phyloP scores from a whole-genome alignment of 345 rosid genomes.

The Toxicodendron radicans region DNA sequence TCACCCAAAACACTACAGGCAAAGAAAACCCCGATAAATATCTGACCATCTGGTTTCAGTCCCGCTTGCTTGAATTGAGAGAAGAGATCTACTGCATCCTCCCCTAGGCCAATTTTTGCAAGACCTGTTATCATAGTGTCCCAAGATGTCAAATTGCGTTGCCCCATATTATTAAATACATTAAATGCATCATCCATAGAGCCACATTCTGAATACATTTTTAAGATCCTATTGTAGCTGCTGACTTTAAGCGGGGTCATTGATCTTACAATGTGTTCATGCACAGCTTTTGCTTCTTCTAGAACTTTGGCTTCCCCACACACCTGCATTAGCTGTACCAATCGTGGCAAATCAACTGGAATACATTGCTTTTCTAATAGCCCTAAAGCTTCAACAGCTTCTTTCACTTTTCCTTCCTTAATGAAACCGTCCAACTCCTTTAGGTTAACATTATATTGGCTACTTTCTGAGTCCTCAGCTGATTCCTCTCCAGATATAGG shows the following conservation, averaged over 20 bases:
- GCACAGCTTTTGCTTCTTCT: constrained; percentile 62
- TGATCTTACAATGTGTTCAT: constrained; percentile 40
- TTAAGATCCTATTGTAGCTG: constrained; percentile 47
- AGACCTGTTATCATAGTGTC: constrained; percentile 61
- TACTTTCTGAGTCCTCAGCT: constrained; percentile 25
- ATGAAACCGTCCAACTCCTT: constrained; percentile 58
- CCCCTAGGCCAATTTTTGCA: constrained; percentile 71
- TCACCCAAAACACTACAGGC: constrained; percentile 71
- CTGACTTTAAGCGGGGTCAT: constrained; percentile 38
- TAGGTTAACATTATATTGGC: constrained; percentile 19
- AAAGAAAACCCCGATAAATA: constrained; percentile 58
- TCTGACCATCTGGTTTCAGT: constrained; percentile 49
- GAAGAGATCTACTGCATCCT: constrained; percentile 81
- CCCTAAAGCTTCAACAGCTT: constrained; percentile 48
- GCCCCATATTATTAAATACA: constrained; percentile 57
- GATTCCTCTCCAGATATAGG: constrained; percentile 21
- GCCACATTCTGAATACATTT: constrained; percentile 71
- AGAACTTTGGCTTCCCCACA: constrained; percentile 66
- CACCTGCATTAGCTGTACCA: constrained; percentile 46
- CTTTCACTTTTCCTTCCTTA: constrained; percentile 55
- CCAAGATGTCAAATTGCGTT: constrained; percentile 61
- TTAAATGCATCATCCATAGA: constrained; percentile 45
- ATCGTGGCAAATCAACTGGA: constrained; percentile 48
- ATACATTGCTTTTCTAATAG: constrained; percentile 40
- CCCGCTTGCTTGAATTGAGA: constrained; percentile 61